Evolutionary conservation across 129 eudicot species (phyloP).

Genomic region (Logfia minima): DNA sequence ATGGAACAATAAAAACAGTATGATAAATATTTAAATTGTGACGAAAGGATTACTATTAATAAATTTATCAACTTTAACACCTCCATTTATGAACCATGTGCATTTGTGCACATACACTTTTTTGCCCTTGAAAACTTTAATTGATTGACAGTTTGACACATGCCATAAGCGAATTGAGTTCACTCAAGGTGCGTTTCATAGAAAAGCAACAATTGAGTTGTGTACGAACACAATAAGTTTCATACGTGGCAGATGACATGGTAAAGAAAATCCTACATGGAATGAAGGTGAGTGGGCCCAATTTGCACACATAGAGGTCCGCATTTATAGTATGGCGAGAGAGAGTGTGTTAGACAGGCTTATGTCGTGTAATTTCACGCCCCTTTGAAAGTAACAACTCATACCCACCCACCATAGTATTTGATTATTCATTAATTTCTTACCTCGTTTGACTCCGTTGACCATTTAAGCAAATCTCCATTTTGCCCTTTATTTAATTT

Average conservation of each 20-base stretch:
- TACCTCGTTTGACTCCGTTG: slow-evolving; percentile 13
- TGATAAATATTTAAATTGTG: too few relatives aligned
- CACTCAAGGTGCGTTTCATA: slow-evolving; percentile 18
- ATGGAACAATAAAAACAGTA: too few relatives aligned
- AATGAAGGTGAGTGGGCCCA: slow-evolving; percentile 16
- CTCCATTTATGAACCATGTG: background rate
- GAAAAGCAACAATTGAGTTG: background rate
- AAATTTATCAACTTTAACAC: too few relatives aligned
- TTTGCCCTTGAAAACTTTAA: background rate
- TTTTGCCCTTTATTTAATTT: slow-evolving; percentile 1
- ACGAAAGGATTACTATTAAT: too few relatives aligned
- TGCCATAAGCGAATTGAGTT: background rate
- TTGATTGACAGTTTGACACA: background rate
- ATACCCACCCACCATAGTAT: slow-evolving; percentile 15
- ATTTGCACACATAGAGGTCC: background rate
- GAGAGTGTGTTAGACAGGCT: slow-evolving; percentile 15
- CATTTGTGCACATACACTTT: background rate
- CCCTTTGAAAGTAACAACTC: slow-evolving; percentile 22
- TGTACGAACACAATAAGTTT: background rate
- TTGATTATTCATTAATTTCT: background rate
- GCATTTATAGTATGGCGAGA: background rate
- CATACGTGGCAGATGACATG: slow-evolving; percentile 12
- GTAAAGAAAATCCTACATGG: slow-evolving; percentile 13
- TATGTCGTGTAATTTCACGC: slow-evolving; percentile 18
- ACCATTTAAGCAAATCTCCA: background rate